Percentiles rank a stretch among this genome's conserved stretches.
These are phyloP conservation scores for Alnus glutinosa DNA, from an alignment of 306 rosid species.

Conservation along the genomic window DNA sequence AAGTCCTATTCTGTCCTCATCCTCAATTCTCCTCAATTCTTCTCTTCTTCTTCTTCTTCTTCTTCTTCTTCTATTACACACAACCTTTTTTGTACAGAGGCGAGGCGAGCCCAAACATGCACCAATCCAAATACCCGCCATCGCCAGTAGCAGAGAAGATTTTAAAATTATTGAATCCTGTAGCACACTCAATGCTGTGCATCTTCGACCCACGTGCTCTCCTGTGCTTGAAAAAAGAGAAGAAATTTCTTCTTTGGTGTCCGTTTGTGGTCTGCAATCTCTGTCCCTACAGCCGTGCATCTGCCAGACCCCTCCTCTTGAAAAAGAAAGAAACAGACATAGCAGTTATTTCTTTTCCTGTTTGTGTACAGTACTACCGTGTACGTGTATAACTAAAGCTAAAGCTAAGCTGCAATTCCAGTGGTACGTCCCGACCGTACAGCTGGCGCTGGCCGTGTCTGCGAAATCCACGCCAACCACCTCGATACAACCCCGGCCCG, in stretches of 20 bases:
- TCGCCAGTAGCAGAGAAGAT: too few species aligned
- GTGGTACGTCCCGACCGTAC: conserved; percentile 28
- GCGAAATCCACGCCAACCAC: conserved; percentile 62
- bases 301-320: not conserved
- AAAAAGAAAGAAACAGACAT: not conserved
- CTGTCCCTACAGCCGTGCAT: not conserved
- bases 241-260: not conserved
- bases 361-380: not conserved
- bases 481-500: conserved; percentile 40
- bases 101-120: too few species aligned
- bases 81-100: too few species aligned
- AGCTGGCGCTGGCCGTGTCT: conserved; percentile 26
- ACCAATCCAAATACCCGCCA: too few species aligned
- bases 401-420: not conserved
- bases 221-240: too few species aligned
- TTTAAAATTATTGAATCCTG: too few species aligned
- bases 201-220: not conserved
- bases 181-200: not conserved
- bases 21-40: too few species aligned
- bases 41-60: too few species aligned
- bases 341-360: not conserved
- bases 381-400: not conserved
- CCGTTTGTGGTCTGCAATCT: not conserved
- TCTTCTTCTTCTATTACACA: too few species aligned
- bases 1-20: too few species aligned